Percentiles rank a stretch among this genome's conserved stretches.
phyloP scores from a whole-genome alignment of 257 asterid genomes.

The Solanum rostratum region DNA sequence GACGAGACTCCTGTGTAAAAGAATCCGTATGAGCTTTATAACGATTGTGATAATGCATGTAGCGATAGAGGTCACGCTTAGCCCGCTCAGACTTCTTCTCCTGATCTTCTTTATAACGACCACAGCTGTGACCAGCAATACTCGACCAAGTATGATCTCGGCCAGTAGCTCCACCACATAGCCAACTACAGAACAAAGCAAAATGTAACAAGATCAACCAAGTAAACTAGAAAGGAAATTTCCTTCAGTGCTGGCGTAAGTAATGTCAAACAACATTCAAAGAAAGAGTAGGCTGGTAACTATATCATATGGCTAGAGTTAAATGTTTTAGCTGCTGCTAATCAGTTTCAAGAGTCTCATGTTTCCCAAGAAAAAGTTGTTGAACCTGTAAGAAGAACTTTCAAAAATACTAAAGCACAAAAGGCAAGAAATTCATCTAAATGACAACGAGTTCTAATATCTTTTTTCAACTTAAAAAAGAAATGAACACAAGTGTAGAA shows the following conservation, averaged over 20 bases:
- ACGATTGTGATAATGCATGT: slow-evolving; percentile 87
- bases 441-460: neutral
- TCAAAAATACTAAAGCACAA: neutral
- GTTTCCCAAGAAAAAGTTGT: neutral
- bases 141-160: slow-evolving; percentile 65
- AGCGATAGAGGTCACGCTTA: slow-evolving; percentile 69
- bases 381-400: neutral
- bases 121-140: slow-evolving; percentile 81
- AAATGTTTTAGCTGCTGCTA: neutral
- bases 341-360: neutral
- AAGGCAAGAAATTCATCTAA: neutral
- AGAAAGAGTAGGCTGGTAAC: neutral
- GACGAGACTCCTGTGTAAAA: slow-evolving; percentile 58
- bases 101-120: slow-evolving; percentile 70
- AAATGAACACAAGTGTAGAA: neutral
- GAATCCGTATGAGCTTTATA: slow-evolving; percentile 90
- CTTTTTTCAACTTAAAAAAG: neutral
- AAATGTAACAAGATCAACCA: slow-evolving; percentile 2
- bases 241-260: neutral
- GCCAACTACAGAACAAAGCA: slow-evolving; percentile 52
- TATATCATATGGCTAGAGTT: neutral
- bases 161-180: slow-evolving; percentile 95
- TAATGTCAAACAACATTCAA: neutral
- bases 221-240: neutral
- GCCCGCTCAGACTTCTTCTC: slow-evolving; percentile 58